Percentiles rank a stretch among this genome's conserved stretches.
phyloP scores from a whole-genome alignment of 2,329 filamentous ascomycete genomes.

The Lachnellula hyalina region DNA sequence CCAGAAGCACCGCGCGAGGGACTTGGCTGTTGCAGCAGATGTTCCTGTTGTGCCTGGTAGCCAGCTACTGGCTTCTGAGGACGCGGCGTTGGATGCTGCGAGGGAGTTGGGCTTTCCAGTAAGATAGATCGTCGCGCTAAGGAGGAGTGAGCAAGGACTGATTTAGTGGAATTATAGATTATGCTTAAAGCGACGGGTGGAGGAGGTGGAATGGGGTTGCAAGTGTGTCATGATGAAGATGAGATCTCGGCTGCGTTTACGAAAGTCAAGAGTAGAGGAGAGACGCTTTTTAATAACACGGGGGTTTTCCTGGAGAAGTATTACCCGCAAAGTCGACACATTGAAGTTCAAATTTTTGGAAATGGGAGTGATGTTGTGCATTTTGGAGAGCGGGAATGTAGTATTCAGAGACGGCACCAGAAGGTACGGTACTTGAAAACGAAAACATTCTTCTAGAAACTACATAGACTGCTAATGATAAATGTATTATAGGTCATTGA shows the following conservation, averaged over 20 bases:
- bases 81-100: conserved; percentile 32
- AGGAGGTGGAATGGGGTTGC: conserved; percentile 59
- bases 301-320: conserved; percentile 47
- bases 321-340: conserved; percentile 52
- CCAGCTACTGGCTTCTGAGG: conserved; percentile 56
- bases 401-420: conserved; percentile 61
- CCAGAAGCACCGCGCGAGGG: conserved; percentile 49
- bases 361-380: conserved; percentile 54
- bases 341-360: conserved; percentile 65
- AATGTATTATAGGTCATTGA: conserved; percentile 49
- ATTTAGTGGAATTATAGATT: conserved; percentile 25
- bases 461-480: background rate
- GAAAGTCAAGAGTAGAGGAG: conserved; percentile 35
- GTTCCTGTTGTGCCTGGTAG: conserved; percentile 67
- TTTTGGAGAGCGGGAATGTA: conserved; percentile 63
- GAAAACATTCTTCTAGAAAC: background rate
- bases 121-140: conserved; percentile 9
- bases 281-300: conserved; percentile 46
- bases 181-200: conserved; percentile 55
- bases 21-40: conserved; percentile 58
- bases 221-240: conserved; percentile 42
- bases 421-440: conserved; percentile 35
- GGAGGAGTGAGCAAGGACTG: background rate
- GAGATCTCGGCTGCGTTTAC: conserved; percentile 48
- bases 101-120: conserved; percentile 33